Base-by-base conservation (phyloP, 1,139 yeast genomes). In the Kodamaea sp. region DNA sequence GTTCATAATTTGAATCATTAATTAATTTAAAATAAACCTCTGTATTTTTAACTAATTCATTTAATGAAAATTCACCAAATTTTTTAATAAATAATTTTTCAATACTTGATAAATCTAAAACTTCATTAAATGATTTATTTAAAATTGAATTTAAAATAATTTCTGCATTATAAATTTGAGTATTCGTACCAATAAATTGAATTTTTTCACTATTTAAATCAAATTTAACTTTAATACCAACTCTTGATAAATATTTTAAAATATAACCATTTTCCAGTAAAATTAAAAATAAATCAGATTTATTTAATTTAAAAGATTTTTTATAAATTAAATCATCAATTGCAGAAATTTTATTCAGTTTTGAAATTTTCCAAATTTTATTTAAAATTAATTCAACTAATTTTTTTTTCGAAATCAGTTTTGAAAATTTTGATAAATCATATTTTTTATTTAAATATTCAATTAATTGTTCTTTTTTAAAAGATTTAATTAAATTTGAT, bases 211-310 rank as follows among this genome's bases (percentile, higher is more conserved):
- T 40, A 4, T 43, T 38, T 2, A 58, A 43, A 29, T 57, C 58
- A 56, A 79, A 65, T 5, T 69, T 60, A 35, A 81, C 63, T 41
- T 67, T 66, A 8, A 81, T 82, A 0, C 85, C 87, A 7, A 76
- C 64, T 39, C 78, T 64, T 4, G 79, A 63, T 65, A 81, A 67
- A 36, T 72, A 65, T 35, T 74, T 70, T 29, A 77, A 61, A 28
- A 77, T 53, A 24, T 59, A 57, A 5, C 80, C 82, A 35, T 67
- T 66, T 35, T 70, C 62, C 36, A 77, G 66, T 7, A 76, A 54
- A n/a, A 79, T 49, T 22, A 79, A 56, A 44, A 78, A 78, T 41
- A 76, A 49, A 34, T 79, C 81, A 15, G 70, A 57, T 30, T 66
- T 61, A 36, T 62, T 53, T 8, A 77, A 57, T 23, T 63, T 58